These are phyloP conservation scores for Coemansia sp. DNA, from an alignment of 192 early-diverging fungal genomes.

Conservation along the genomic window DNA sequence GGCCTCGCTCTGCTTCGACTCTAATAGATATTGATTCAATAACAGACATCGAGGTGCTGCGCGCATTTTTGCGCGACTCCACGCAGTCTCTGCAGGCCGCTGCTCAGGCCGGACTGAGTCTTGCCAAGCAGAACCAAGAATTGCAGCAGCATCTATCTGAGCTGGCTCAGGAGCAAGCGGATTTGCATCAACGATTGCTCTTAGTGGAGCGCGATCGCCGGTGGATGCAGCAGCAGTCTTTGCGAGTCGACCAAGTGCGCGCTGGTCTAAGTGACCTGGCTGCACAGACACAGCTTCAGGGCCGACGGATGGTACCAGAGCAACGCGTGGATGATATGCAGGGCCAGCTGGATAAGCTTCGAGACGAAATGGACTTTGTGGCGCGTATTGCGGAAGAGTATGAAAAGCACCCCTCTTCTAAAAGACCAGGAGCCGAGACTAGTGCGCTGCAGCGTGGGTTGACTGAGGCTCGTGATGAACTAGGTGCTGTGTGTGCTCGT, in stretches of 20 bases:
- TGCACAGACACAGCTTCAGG: not conserved
- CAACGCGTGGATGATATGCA: conserved; percentile 8
- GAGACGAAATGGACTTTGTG: conserved; percentile 24
- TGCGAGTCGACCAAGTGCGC: conserved; percentile 36
- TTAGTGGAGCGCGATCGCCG: conserved; percentile 39
- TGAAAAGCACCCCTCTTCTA: not conserved
- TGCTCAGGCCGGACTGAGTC: conserved; percentile 36
- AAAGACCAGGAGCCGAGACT: not conserved
- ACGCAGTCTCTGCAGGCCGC: conserved; percentile 32
- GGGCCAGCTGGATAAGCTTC: conserved; percentile 4
- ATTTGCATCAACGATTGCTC: conserved; percentile 22
- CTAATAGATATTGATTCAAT: conserved; percentile 24
- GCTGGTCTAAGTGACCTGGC: conserved; percentile 26
- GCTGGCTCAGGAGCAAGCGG: conserved; percentile 15
- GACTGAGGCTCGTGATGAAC: not conserved
- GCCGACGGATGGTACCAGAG: conserved; percentile 5
- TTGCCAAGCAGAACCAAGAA: conserved; percentile 36
- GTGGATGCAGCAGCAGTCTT: conserved; percentile 48
- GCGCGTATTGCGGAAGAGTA: conserved; percentile 6
- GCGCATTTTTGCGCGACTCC: conserved; percentile 27
- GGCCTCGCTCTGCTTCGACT: too few relatives aligned
- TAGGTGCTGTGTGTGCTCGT: too few relatives aligned
- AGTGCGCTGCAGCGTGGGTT: not conserved
- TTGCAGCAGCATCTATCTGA: conserved; percentile 16
- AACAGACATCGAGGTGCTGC: conserved; percentile 22